Evolutionary conservation across 257 asterid species (phyloP), one percentile per base, ranked within the genome.

Genomic region (Solanum clarkiae): DNA sequence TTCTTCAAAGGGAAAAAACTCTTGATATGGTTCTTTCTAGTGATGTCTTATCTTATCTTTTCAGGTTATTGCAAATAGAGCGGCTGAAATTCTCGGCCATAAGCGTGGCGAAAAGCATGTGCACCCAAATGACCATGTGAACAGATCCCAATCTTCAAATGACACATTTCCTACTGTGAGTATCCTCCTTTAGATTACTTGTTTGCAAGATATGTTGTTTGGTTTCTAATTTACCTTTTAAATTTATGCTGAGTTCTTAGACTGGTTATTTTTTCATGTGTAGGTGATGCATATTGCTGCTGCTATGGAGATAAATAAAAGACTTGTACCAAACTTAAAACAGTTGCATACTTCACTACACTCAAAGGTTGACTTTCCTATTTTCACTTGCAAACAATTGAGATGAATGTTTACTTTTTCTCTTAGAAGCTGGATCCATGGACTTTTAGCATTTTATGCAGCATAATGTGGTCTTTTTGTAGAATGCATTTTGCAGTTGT

Each of bases 261-360:
- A 65, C 12, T 66, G 22, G 45, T 29, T 66, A 66, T 66, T 66
- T 66, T 85, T 80, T 88, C 69, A 81, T 85, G 54, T 68, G 65
- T 80, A 96, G 99, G 99, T 96, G 82, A 96, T 96, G 99, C 99
- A 96, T 86, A 96, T 96, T 89, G 99, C 98, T 55, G 99, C 99
- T 80, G 99, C 95, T 55, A 84, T 90, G 89, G 99, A 96, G 91
- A 89, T 94, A 84, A 95, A 96, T 88, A 89, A 94, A 84, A 87
- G 94, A 89, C 91, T 96, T 85, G 55, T 95, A 83, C 99, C 98
- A 40, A 96, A 92, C 82, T 86, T 96, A 92, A 94, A 94, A 89
- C 97, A 93, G 87, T 90, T 96, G 88, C 98, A 95, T 83, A 80
- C 95, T 8, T 92, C 97, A 44, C 90, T 94, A 84, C 88, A 63